Evolutionary conservation across 768 basidiomycete genomes (phyloP), one percentile per base, ranked within the genome.

Genomic region (Suillus subaureus): DNA sequence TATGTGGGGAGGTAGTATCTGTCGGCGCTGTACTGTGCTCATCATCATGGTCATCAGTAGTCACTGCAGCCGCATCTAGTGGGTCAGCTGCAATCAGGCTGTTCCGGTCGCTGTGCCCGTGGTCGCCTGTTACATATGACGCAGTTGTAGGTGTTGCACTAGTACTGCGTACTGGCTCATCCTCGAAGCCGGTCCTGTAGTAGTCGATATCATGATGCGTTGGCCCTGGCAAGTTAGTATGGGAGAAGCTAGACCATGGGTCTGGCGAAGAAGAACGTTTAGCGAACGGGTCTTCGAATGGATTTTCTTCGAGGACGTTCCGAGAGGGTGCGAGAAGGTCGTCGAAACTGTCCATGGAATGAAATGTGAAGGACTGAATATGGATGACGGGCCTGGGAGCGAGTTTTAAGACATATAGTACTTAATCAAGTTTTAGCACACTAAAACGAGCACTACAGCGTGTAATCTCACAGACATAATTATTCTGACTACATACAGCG

Each of bases 211-310:
- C 74, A 18, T 66, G 42, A 28, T 73, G 65, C 35, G 75, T 66
- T 31, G 69, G 55, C 0, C 68, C 42, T n/a, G 68, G n/a, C n/a
- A n/a, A 42, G 33, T 61, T 66, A 7, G 66, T 76, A 51, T 81
- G 81, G 67, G 83, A 87, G 45, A 86, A 88, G 65, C 83, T 84
- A 5, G 89, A 80, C 91, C 91, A 93, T 69, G 91, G 91, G 75
- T 93, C 91, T 51, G 90, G 89, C 23, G 91, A 91, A 68, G 77
- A 73, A 26, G 90, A 87, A 51, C 90, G 74, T 65, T 84, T 84
- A n/a, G 83, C 79, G 70, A 91, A 92, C 6, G 89, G 89, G 73
- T 90, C 87, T 45, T 86, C 86, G 66, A 93, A 93, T 0, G 91
- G 91, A 70, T 93, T 92, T 64, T 87, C 83, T 73, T 91, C 89